phyloP scores from a whole-genome alignment of 2,329 filamentous ascomycete species.

The Botryotinia calthae region DNA sequence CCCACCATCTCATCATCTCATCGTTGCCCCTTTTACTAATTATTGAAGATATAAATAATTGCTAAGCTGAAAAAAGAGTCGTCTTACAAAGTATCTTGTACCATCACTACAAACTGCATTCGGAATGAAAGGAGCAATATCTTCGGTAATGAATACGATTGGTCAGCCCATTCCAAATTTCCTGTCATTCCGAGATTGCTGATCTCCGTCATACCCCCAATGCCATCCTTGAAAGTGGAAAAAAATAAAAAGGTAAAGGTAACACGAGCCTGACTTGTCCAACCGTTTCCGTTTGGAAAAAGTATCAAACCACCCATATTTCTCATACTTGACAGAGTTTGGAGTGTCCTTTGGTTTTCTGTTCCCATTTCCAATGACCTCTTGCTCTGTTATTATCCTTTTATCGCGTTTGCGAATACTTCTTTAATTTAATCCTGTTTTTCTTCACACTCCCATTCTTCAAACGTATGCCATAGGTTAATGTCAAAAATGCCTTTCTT shows the following conservation, averaged over 20 bases:
- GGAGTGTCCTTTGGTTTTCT: background rate
- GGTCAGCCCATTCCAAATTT: background rate
- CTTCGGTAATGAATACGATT: conserved; percentile 3
- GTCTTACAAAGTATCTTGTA: background rate
- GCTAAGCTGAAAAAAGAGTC: background rate
- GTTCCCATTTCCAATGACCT: conserved; percentile 3
- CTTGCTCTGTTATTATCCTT: conserved; percentile 9
- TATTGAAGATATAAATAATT: conserved; percentile 1
- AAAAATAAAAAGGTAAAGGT: background rate
- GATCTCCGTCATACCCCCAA: conserved; percentile 23
- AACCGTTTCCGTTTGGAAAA: background rate
- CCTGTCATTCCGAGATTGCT: conserved; percentile 7
- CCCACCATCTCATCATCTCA: too few species aligned
- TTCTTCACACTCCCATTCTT: background rate
- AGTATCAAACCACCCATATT: background rate
- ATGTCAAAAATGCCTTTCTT: conserved; percentile 15
- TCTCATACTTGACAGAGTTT: background rate
- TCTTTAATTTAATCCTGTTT: conserved; percentile 16
- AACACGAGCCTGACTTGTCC: background rate
- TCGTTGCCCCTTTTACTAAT: background rate
- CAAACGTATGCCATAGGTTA: conserved; percentile 47
- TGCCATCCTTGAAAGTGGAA: conserved; percentile 23
- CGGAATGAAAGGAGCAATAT: background rate
- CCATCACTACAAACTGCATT: background rate
- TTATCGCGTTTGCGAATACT: conserved; percentile 30